Conservation (phyloP, 176 grass and related monocot genomes). For the Raddia guianensis region DNA sequence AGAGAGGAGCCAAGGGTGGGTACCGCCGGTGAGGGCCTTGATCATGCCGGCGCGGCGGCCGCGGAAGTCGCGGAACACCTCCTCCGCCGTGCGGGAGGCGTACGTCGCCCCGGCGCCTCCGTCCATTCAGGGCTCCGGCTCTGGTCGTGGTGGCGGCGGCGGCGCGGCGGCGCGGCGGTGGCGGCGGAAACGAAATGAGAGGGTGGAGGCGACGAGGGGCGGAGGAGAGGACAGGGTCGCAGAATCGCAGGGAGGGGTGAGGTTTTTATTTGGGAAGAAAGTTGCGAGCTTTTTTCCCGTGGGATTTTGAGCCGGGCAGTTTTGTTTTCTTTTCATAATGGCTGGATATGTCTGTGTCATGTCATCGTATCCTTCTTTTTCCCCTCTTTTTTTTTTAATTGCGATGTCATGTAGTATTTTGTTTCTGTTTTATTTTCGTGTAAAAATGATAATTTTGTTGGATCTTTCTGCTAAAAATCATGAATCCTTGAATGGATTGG, state of each 20-base stretch:
- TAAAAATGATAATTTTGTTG: no score
- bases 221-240: constrained; percentile 30
- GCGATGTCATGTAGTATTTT: no score
- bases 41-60: constrained; percentile 89
- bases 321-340: background rate
- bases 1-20: background rate
- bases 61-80: constrained; percentile 93
- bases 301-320: background rate
- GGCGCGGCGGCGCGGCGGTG: constrained; percentile 24
- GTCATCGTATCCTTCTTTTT: background rate
- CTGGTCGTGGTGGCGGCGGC: background rate
- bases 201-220: constrained; percentile 31
- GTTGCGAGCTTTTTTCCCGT: constrained; percentile 4
- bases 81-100: constrained; percentile 80
- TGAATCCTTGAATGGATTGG: no score
- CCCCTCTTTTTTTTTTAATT: no score
- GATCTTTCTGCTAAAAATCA: no score
- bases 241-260: constrained; percentile 29
- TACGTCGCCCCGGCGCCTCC: constrained; percentile 58
- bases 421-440: no score
- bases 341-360: background rate
- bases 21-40: constrained; percentile 94
- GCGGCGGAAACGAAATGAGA: constrained; percentile 20
- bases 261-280: constrained; percentile 48
- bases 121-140: constrained; percentile 68